These are phyloP conservation scores for Pythium chondricola DNA, from an alignment of 352 stramenopile genomes.

Conservation along the genomic window DNA sequence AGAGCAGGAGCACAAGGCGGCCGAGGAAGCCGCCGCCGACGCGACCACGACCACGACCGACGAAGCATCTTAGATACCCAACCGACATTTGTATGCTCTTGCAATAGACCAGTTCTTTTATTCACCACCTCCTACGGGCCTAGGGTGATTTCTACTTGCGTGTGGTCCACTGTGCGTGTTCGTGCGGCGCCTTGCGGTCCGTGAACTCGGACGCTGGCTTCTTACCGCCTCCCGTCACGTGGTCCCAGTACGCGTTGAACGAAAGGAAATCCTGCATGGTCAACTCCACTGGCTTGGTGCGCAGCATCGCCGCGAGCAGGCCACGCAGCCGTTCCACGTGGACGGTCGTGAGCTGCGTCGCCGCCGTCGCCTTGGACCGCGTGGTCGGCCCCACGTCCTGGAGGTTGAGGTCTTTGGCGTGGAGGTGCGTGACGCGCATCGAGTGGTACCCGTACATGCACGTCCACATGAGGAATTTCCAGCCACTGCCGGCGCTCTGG, in stretches of 20 bases:
- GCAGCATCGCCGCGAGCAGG: slow-evolving; percentile 71
- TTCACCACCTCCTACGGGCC: slow-evolving; percentile 1
- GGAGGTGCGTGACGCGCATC: slow-evolving; percentile 51
- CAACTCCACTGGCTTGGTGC: slow-evolving; percentile 69
- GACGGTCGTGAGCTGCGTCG: slow-evolving; percentile 32
- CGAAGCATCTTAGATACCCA: too few species aligned
- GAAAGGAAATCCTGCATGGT: slow-evolving; percentile 63
- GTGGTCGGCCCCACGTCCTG: slow-evolving; percentile 27
- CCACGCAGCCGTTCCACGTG: slow-evolving; percentile 61
- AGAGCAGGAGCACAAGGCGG: slow-evolving; percentile 10
- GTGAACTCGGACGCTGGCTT: slow-evolving; percentile 70
- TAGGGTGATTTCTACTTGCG: slow-evolving; percentile 32
- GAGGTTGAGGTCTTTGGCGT: slow-evolving; percentile 52
- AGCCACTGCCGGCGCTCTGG: slow-evolving; percentile 50
- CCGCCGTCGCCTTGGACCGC: slow-evolving; percentile 17
- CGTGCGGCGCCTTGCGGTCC: slow-evolving; percentile 76
- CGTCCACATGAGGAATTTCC: slow-evolving; percentile 61
- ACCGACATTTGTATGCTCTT: too few species aligned
- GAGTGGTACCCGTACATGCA: slow-evolving; percentile 65
- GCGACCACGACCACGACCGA: too few species aligned
- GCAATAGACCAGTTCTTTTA: not conserved
- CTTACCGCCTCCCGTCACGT: slow-evolving; percentile 63
- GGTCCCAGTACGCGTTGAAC: slow-evolving; percentile 81
- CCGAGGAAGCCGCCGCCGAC: slow-evolving; percentile 6
- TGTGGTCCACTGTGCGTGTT: slow-evolving; percentile 72